Evolutionary conservation across 108 stramenopile species (phyloP), one percentile per base, ranked within the genome.

Genomic region (Nitzschia putrida): DNA sequence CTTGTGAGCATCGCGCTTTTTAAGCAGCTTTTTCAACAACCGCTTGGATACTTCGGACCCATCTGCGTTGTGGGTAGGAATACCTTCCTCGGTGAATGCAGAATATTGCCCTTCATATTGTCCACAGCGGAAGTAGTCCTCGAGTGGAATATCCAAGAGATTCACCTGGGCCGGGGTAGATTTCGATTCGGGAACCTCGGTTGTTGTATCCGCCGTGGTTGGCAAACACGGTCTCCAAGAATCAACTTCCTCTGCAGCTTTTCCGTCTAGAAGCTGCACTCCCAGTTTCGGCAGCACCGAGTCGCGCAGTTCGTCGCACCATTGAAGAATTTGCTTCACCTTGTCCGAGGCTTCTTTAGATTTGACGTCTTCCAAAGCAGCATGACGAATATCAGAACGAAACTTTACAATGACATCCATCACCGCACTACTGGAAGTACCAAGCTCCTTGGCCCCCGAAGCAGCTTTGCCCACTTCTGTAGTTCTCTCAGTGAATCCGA

Each of bases 281-380:
- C 93, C 93, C 6, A 89, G 53, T 22, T 72, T 45, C 16, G 87
- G 87, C 10, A 91, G 64, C 7, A 61, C 57, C 11, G 56, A 52
- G 73, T 91, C 89, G 7, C 93, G 83, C 41, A 88, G 44, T 47
- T 90, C 77, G 57, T 94, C 93, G 47, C 90, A 94, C 29, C 81
- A 38, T 10, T 59, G 23, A 11, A 94, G 68, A 25, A 91, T 71
- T 47, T 83, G 60, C 26, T 81, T 83, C 63, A 67, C 59, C 16
- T 50, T 41, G 10, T 70, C 68, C 9, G 55, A 53, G 11, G 56
- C 64, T 10, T 51, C 29, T 58, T 42, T 22, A n/a, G 53, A 56
- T 37, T 68, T 68, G 12, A 78, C 41, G n/a, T 56, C 78, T 13
- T 66, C 59, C 53, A 94, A 47, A 38, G 93, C 76, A 9, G 72